A percentile compares a stretch with the other conserved stretches of the same genome.
phyloP scores from a whole-genome alignment of 164 flowering plant species.

The Stephania cephalantha region DNA sequence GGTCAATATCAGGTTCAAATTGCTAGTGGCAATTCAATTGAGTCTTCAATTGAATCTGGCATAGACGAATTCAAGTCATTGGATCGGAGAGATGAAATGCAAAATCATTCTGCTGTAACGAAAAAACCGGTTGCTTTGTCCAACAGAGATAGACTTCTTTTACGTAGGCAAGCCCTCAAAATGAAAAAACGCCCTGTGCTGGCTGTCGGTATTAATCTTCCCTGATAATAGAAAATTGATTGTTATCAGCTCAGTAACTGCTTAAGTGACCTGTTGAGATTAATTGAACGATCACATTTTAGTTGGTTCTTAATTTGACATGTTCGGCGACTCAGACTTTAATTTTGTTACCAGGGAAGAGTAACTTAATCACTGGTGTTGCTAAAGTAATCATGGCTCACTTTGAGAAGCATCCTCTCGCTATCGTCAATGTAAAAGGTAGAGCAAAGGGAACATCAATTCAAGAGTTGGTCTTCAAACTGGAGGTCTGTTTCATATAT shows the following conservation, averaged over 20 bases:
- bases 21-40: constrained; percentile 13
- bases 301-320: not conserved
- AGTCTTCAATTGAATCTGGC: constrained; percentile 15
- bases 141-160: constrained; percentile 77
- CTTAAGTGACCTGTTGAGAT: not conserved
- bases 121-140: constrained; percentile 42
- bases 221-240: not conserved
- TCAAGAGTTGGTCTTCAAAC: constrained; percentile 64
- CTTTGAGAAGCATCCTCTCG: constrained; percentile 75
- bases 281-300: not conserved
- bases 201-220: constrained; percentile 63
- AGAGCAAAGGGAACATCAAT: constrained; percentile 92
- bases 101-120: constrained; percentile 7
- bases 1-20: constrained; percentile 12
- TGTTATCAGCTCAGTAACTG: not conserved
- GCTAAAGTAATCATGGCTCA: constrained; percentile 75
- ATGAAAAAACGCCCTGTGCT: constrained; percentile 75
- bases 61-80: constrained; percentile 10
- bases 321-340: not conserved
- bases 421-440: constrained; percentile 90
- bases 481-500: constrained; percentile 47
- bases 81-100: constrained; percentile 8
- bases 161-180: constrained; percentile 77
- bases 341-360: constrained; percentile 44
- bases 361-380: constrained; percentile 68